A percentile compares a stretch with the other conserved stretches of the same genome.
Evolutionary conservation across 2,329 filamentous ascomycete species (phyloP).

Genomic region (Fusarium continuum): DNA sequence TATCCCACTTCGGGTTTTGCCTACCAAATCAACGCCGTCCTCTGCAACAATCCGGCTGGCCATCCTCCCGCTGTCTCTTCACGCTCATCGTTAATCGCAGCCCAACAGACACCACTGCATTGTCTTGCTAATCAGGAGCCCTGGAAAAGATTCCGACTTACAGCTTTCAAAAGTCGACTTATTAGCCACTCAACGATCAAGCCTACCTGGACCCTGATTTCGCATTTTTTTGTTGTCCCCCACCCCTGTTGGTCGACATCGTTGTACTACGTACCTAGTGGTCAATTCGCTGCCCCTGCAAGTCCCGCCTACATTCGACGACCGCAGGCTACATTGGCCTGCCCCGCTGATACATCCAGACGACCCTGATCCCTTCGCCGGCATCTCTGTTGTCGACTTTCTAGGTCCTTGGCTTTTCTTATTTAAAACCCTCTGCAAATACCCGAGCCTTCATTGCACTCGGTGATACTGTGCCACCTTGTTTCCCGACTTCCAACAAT

Average conservation of each 20-base stretch:
- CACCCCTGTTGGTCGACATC: slow-evolving; percentile 31
- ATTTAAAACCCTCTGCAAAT: slow-evolving; percentile 19
- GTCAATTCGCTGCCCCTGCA: slow-evolving; percentile 32
- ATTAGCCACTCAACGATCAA: slow-evolving; percentile 15
- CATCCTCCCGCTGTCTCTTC: neutral
- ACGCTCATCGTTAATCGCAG: neutral
- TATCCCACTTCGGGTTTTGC: neutral
- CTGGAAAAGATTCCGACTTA: neutral
- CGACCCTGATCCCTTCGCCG: slow-evolving; percentile 29
- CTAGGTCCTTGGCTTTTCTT: slow-evolving; percentile 7
- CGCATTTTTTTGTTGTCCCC: slow-evolving; percentile 7
- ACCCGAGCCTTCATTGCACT: slow-evolving; percentile 19
- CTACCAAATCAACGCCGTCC: neutral
- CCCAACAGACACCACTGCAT: neutral
- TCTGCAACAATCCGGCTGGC: neutral
- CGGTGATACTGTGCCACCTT: slow-evolving; percentile 20
- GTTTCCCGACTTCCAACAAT: neutral
- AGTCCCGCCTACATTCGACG: slow-evolving; percentile 38
- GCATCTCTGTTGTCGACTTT: slow-evolving; percentile 24
- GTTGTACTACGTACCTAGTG: slow-evolving; percentile 12
- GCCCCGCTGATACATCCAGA: slow-evolving; percentile 39
- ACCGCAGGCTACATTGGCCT: slow-evolving; percentile 37
- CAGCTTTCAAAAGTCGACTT: neutral
- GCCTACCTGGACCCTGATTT: slow-evolving; percentile 35
- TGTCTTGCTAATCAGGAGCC: neutral